Evolutionary conservation across 2,329 filamentous ascomycete species (phyloP).

Genomic region (Neurospora sp.): DNA sequence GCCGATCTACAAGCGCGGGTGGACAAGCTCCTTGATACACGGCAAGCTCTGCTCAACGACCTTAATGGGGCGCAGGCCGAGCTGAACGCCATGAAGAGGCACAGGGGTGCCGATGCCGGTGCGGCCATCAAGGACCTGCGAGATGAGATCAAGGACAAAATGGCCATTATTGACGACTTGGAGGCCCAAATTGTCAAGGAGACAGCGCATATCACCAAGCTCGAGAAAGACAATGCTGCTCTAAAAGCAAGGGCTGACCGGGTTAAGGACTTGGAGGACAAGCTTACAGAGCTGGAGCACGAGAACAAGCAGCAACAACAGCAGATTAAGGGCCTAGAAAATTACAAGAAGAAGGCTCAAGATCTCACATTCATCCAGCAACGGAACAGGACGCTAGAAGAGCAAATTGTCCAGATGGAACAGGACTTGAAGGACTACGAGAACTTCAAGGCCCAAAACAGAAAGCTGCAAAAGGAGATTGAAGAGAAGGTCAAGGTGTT

Average conservation of each 20-base stretch:
- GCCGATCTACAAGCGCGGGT: conserved; percentile 50
- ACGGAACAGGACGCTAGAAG: conserved; percentile 33
- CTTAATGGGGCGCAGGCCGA: conserved; percentile 46
- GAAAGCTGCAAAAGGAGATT: conserved; percentile 31
- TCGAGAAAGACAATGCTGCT: conserved; percentile 38
- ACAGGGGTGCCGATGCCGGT: conserved; percentile 41
- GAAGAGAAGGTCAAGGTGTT: conserved; percentile 31
- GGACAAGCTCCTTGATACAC: conserved; percentile 48
- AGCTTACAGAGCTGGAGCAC: conserved; percentile 48
- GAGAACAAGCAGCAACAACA: conserved; percentile 32
- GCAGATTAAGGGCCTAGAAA: conserved; percentile 26
- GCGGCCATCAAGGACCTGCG: conserved; percentile 45
- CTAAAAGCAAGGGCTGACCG: conserved; percentile 37
- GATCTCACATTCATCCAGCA: conserved; percentile 26
- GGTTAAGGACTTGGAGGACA: conserved; percentile 44
- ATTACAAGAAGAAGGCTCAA: conserved; percentile 26
- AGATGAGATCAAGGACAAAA: conserved; percentile 49
- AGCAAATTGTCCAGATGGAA: conserved; percentile 29
- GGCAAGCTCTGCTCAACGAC: conserved; percentile 56
- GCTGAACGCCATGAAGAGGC: conserved; percentile 42
- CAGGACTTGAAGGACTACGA: conserved; percentile 24
- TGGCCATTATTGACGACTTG: conserved; percentile 48
- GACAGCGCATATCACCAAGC: conserved; percentile 32
- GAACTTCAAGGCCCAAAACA: conserved; percentile 24
- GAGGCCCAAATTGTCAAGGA: conserved; percentile 54